These are phyloP conservation scores for Termitomyces bulborhizus DNA, from an alignment of 768 basidiomycete genomes.

Conservation along the genomic window DNA sequence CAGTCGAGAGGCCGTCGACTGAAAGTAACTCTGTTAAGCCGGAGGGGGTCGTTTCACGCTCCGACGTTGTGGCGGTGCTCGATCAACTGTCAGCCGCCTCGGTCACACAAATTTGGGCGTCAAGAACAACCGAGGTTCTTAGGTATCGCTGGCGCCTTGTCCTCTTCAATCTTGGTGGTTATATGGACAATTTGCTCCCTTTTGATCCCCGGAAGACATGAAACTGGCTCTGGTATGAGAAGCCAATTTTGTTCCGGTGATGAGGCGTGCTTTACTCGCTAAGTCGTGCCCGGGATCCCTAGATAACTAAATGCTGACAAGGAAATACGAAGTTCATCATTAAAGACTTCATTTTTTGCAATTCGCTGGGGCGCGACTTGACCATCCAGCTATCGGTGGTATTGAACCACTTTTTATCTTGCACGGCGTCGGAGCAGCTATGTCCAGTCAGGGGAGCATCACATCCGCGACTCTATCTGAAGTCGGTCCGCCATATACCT, in stretches of 20 bases:
- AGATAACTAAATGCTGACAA: not conserved
- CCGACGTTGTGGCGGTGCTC: not conserved
- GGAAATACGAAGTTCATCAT: not conserved
- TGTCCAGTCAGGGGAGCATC: not conserved
- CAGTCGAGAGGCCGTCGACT: too few species aligned
- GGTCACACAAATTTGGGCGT: not conserved
- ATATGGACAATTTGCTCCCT: not conserved
- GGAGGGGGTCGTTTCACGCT: not conserved
- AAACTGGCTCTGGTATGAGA: not conserved
- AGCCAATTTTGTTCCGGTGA: slow-evolving; percentile 3
- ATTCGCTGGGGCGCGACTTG: too few species aligned
- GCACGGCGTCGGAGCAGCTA: not conserved
- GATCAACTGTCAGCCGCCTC: too few species aligned
- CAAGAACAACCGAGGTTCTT: not conserved
- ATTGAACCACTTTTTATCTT: too few species aligned
- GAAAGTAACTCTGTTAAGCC: too few species aligned
- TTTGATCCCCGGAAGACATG: too few species aligned
- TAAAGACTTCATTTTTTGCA: not conserved
- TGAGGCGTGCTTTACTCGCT: too few species aligned
- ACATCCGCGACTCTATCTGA: not conserved
- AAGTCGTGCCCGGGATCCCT: not conserved
- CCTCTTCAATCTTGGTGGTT: too few species aligned
- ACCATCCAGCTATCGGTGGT: too few species aligned
- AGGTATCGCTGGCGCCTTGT: not conserved
- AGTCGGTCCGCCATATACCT: slow-evolving; percentile 9